phyloP scores from a whole-genome alignment of 345 rosid genomes.

The Eucalyptus erythrocorys region DNA sequence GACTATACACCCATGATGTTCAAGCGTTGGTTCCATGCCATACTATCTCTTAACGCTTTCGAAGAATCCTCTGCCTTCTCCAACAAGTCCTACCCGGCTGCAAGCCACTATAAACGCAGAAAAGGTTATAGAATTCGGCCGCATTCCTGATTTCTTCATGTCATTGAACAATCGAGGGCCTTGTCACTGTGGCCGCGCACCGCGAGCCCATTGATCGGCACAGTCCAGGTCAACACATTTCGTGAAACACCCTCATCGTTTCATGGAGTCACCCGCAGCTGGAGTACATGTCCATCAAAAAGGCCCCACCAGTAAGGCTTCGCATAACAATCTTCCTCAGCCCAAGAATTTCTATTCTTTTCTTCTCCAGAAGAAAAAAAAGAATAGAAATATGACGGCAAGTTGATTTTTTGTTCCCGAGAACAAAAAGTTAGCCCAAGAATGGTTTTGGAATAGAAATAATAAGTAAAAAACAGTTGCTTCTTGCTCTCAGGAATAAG shows the following conservation, averaged over 20 bases:
- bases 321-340: too few relatives aligned
- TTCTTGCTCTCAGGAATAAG: too few relatives aligned
- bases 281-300: too few relatives aligned
- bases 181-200: conserved; percentile 26
- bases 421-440: too few relatives aligned
- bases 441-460: too few relatives aligned
- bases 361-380: too few relatives aligned
- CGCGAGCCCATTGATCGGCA: conserved; percentile 26
- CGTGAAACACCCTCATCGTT: conserved; percentile 16
- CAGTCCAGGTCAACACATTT: conserved; percentile 28
- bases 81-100: conserved; percentile 30
- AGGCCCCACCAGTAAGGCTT: too few relatives aligned
- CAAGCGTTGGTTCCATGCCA: conserved; percentile 18
- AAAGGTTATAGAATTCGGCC: conserved; percentile 23
- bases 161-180: conserved; percentile 14
- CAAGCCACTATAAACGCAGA: conserved; percentile 26
- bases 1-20: conserved; percentile 45
- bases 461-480: too few relatives aligned
- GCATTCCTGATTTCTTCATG: conserved; percentile 16
- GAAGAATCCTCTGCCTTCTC: conserved; percentile 24
- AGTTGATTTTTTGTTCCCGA: too few relatives aligned
- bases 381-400: too few relatives aligned
- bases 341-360: too few relatives aligned
- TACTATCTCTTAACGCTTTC: conserved; percentile 20
- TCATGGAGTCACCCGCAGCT: conserved; percentile 13